These are phyloP conservation scores for Schizophyllum amplum DNA, from an alignment of 1,284 basidiomycete species.

Conservation along the genomic window DNA sequence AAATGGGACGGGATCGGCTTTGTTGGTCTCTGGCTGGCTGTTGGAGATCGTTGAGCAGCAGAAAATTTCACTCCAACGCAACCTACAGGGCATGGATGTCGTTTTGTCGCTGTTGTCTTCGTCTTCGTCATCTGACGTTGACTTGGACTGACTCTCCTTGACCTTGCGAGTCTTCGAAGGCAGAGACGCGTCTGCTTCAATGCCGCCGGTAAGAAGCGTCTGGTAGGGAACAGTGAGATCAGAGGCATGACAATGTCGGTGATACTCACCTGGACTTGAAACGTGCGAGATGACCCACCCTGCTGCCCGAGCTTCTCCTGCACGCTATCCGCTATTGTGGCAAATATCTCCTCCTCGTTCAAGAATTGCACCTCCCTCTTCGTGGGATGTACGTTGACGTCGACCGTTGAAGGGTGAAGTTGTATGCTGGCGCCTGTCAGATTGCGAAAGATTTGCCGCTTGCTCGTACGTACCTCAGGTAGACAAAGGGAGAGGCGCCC, in stretches of 20 bases:
- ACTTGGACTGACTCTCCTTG: conserved; percentile 34
- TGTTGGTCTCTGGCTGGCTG: conserved; percentile 28
- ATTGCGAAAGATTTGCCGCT: background rate
- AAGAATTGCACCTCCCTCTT: conserved; percentile 96
- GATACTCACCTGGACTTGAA: conserved; percentile 69
- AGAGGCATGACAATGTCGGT: background rate
- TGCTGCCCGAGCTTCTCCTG: conserved; percentile 61
- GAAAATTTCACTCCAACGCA: too few relatives aligned
- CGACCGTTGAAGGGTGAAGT: conserved; percentile 83
- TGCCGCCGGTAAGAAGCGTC: conserved; percentile 56
- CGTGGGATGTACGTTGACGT: conserved; percentile 98
- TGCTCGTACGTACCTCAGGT: conserved; percentile 60
- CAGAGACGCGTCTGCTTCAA: conserved; percentile 24
- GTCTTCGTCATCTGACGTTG: conserved; percentile 22
- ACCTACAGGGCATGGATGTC: conserved; percentile 14
- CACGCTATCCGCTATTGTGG: conserved; percentile 70
- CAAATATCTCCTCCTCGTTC: conserved; percentile 85
- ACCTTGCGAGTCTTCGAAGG: conserved; percentile 33
- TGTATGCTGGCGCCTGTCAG: conserved; percentile 45
- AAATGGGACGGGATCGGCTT: conserved; percentile 63
- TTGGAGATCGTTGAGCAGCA: conserved; percentile 6
- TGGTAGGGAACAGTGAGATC: conserved; percentile 17
- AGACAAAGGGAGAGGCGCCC: conserved; percentile 86
- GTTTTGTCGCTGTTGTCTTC: conserved; percentile 24
- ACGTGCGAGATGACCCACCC: conserved; percentile 57